A percentile compares a stretch with the other conserved stretches of the same genome.
Evolutionary conservation across 345 rosid species (phyloP).

Genomic region (Stellera chamaejasme): DNA sequence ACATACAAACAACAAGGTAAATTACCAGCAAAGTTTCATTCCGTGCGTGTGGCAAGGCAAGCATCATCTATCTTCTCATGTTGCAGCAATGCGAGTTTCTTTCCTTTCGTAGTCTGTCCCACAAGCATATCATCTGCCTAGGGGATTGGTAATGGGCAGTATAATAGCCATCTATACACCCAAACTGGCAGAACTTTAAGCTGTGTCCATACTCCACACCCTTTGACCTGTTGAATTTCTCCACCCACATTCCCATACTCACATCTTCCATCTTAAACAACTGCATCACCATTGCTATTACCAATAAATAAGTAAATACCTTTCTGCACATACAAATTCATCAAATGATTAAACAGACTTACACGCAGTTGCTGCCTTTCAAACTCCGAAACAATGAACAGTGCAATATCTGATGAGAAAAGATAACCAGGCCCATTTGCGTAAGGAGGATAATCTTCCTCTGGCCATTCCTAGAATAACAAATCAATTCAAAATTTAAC

Average conservation of each 20-base stretch:
- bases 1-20: no score
- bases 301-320: not conserved
- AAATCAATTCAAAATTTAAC: no score
- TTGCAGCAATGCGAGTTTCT: slow-evolving; percentile 68
- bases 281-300: slow-evolving; percentile 27
- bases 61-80: slow-evolving; percentile 40
- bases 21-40: no score
- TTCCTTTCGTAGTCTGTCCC: slow-evolving; percentile 47
- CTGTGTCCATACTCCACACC: slow-evolving; percentile 63
- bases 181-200: slow-evolving; percentile 74
- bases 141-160: slow-evolving; percentile 93
- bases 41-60: no score
- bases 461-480: slow-evolving; percentile 81
- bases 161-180: slow-evolving; percentile 66
- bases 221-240: slow-evolving; percentile 60
- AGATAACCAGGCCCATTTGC: slow-evolving; percentile 93
- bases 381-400: slow-evolving; percentile 57
- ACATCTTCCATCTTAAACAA: slow-evolving; percentile 96
- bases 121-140: slow-evolving; percentile 78
- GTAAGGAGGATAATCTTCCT: slow-evolving; percentile 87
- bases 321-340: not conserved
- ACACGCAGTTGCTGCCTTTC: slow-evolving; percentile 70
- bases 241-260: slow-evolving; percentile 98
- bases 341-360: slow-evolving; percentile 8
- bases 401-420: slow-evolving; percentile 59